Evolutionary conservation across 2,329 filamentous ascomycete genomes (phyloP), one percentile per base, ranked within the genome.

Genomic region (Zasmidium citrigriseum): DNA sequence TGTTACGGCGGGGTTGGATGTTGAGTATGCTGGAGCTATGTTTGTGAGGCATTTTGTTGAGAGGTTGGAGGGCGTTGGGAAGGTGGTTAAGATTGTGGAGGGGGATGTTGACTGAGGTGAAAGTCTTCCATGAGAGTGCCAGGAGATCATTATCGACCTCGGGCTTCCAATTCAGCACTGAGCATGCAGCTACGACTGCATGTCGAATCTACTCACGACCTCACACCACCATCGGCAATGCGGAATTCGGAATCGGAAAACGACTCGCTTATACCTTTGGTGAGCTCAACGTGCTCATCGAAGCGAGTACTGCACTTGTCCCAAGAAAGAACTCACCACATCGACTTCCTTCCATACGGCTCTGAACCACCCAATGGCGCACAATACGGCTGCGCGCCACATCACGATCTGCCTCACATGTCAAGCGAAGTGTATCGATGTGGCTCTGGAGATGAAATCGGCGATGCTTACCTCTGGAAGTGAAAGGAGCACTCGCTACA

Each of bases 21-120:
- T 80, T 2, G 72, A 75, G 51, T 68, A 72, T 41, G 78, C 78
- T 14, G 77, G 70, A 12, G 59, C 59, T 2, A 64, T 64, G 3
- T 80, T 80, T 69, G 78, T 77, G n/a, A 63, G 69, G 34, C 70
- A 74, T 55, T 64, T 81, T 25, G 74, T 70, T 20, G 60, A 60
- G 47, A 58, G 64, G 16, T 52, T 73, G 48, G 52, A 66, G 9
- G 69, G 66, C 11, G 62, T 71, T 4, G 62, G 68, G n/a, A 65
- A 58, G 1, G 52, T 70, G 38, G 59, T 61, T 38, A 54, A n/a
- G 12, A 61, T 66, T 5, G 16, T 16, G 11, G 64, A 69, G 57
- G 53, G 44, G 21, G 63, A 65, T 51, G 49, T 52, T 22, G 49
- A 49, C 22, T 49, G 23, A 49, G 23, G 11, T 46, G 44, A 20